phyloP scores from a whole-genome alignment of 139 green algal species.

The Coccomyxa sp. region DNA sequence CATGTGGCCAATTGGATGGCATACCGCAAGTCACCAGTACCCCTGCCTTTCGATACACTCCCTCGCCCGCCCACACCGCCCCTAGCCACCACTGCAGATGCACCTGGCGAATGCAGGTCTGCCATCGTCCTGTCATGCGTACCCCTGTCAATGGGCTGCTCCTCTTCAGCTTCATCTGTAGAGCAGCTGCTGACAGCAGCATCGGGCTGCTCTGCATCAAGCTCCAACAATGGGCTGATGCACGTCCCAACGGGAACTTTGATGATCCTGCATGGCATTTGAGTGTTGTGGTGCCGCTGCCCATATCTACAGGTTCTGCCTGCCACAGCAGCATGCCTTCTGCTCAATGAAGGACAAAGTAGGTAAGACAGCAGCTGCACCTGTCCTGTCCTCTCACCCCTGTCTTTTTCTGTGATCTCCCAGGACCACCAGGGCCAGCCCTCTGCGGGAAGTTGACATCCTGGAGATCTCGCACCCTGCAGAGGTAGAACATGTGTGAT shows the following conservation, averaged over 20 bases:
- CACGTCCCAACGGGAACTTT: not conserved
- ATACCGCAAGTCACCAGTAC: too few relatives aligned
- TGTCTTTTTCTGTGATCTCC: slow-evolving; percentile 4
- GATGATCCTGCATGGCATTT: slow-evolving; percentile 2
- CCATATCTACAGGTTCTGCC: not conserved
- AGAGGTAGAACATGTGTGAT: too few relatives aligned
- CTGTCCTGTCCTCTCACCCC: slow-evolving; percentile 8
- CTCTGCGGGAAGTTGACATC: not conserved
- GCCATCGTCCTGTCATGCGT: slow-evolving; percentile 1
- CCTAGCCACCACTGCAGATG: slow-evolving; percentile 20
- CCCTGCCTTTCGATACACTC: slow-evolving; percentile 22
- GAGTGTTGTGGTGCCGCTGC: too few relatives aligned
- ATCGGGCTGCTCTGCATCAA: not conserved
- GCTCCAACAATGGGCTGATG: too few relatives aligned
- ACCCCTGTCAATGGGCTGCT: not conserved
- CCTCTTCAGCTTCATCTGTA: not conserved
- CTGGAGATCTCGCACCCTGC: not conserved
- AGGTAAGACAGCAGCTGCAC: not conserved
- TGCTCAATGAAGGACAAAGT: not conserved
- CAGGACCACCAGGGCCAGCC: not conserved
- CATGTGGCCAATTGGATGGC: too few relatives aligned
- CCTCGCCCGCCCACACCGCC: slow-evolving; percentile 41
- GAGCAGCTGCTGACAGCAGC: not conserved
- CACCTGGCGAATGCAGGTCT: slow-evolving; percentile 19
- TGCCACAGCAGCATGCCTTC: not conserved